Evolutionary conservation across 768 basidiomycete genomes (phyloP).

Genomic region (Strobilomyces dryophilus): DNA sequence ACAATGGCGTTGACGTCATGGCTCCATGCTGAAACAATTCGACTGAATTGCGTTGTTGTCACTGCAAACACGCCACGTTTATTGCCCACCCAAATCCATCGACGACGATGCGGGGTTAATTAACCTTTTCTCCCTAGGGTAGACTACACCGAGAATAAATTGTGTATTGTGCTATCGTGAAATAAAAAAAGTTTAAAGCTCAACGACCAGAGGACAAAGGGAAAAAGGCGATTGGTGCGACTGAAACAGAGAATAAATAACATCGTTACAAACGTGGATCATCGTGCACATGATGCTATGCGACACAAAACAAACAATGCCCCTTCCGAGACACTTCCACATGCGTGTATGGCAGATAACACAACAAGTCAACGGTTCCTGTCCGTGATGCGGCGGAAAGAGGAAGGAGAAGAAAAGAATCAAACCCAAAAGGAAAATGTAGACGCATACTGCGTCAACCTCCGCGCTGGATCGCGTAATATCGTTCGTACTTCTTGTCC

Average conservation of each 20-base stretch:
- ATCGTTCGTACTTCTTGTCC: constrained; percentile 34
- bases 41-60: not conserved
- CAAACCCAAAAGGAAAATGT: not conserved
- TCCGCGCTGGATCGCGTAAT: constrained; percentile 23
- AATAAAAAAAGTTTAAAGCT: not conserved
- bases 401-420: not conserved
- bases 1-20: not conserved
- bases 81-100: not conserved
- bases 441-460: not conserved
- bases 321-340: constrained; percentile 1
- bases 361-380: constrained; percentile 5
- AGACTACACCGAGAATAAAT: constrained; percentile 24
- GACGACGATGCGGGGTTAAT: not conserved
- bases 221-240: not conserved
- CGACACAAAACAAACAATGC: constrained; percentile 5
- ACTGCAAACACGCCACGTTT: not conserved
- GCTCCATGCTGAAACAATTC: not conserved
- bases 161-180: constrained; percentile 9
- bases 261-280: not conserved
- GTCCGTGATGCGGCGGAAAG: not conserved
- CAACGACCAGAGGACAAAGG: not conserved
- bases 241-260: constrained; percentile 17
- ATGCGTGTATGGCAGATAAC: constrained; percentile 2
- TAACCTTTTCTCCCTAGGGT: constrained; percentile 15
- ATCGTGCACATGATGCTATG: constrained; percentile 4